A percentile compares a stretch with the other conserved stretches of the same genome.
These are phyloP conservation scores for Leptodontidium sp. DNA, from an alignment of 2,329 filamentous ascomycete species.

Conservation along the genomic window DNA sequence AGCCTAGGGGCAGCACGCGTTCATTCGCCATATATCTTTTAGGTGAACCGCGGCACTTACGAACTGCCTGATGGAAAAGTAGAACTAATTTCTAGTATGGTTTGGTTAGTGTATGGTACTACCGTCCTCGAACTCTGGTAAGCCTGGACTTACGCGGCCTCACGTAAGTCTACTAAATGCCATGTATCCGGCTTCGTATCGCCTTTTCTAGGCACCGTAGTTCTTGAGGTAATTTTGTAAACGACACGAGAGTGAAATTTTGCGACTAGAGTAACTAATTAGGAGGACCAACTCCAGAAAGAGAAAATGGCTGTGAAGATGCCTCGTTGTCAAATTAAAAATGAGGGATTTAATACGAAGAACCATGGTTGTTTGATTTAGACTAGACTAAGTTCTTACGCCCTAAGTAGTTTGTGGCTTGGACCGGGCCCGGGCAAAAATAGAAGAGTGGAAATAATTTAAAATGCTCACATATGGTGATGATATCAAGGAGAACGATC, in stretches of 20 bases:
- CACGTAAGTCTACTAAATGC: too few relatives aligned
- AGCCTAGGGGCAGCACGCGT: background rate
- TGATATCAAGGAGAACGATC: too few relatives aligned
- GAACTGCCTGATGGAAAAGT: background rate
- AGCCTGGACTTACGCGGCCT: background rate
- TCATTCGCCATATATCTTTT: background rate
- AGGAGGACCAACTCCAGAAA: too few relatives aligned
- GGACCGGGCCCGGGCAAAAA: too few relatives aligned
- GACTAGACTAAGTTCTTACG: too few relatives aligned
- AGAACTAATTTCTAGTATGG: background rate
- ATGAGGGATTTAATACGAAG: background rate
- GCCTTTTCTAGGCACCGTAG: background rate
- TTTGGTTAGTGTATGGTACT: background rate
- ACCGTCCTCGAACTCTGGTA: background rate
- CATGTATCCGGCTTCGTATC: background rate
- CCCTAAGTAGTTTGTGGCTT: too few relatives aligned
- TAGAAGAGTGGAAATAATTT: too few relatives aligned
- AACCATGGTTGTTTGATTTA: too few relatives aligned
- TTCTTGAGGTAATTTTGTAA: background rate
- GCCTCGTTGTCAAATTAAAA: background rate
- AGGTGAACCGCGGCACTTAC: background rate
- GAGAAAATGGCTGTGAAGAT: background rate
- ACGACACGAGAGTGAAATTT: too few relatives aligned
- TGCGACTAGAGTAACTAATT: too few relatives aligned
- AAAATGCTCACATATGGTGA: too few relatives aligned